These are phyloP conservation scores for Aspergillus sp. DNA, from an alignment of 2,329 filamentous ascomycete genomes.

Conservation along the genomic window DNA sequence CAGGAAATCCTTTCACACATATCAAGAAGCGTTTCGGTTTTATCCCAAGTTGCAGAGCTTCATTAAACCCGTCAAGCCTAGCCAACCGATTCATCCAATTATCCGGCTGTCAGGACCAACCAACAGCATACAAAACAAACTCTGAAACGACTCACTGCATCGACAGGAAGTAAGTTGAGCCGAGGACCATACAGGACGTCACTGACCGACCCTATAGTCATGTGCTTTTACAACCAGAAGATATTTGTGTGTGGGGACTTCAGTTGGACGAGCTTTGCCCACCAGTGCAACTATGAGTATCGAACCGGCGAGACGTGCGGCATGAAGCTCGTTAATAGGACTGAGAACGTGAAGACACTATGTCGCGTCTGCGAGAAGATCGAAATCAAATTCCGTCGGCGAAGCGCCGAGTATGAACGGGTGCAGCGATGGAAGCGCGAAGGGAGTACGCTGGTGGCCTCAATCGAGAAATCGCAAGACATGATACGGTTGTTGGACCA, in stretches of 20 bases:
- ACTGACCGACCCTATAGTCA: conserved; percentile 43
- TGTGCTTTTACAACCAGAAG: conserved; percentile 96
- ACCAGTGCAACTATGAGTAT: conserved; percentile 91
- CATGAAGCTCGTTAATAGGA: conserved; percentile 78
- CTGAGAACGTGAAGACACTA: conserved; percentile 54
- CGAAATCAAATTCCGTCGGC: conserved; percentile 72
- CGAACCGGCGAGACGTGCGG: conserved; percentile 95
- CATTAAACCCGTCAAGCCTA: conserved; percentile 14
- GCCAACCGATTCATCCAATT: conserved; percentile 28
- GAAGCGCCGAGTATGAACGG: conserved; percentile 66
- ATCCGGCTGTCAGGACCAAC: conserved; percentile 19
- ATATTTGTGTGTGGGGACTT: conserved; percentile 81
- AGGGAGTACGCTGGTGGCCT: conserved; percentile 53
- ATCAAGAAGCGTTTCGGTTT: conserved; percentile 18
- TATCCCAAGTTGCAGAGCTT: conserved; percentile 8
- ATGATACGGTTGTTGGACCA: conserved; percentile 64
- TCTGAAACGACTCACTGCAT: conserved; percentile 28
- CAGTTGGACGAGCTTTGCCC: conserved; percentile 89
- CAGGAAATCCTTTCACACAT: conserved; percentile 11
- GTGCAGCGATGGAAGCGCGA: conserved; percentile 71
- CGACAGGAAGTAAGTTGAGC: conserved; percentile 28
- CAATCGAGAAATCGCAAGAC: conserved; percentile 61
- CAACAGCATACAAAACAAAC: conserved; percentile 24
- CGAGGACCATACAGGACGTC: conserved; percentile 11
- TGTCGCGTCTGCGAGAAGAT: conserved; percentile 88